Evolutionary conservation across 2,329 filamentous ascomycete species (phyloP).

Genomic region (Colletotrichum melonis): DNA sequence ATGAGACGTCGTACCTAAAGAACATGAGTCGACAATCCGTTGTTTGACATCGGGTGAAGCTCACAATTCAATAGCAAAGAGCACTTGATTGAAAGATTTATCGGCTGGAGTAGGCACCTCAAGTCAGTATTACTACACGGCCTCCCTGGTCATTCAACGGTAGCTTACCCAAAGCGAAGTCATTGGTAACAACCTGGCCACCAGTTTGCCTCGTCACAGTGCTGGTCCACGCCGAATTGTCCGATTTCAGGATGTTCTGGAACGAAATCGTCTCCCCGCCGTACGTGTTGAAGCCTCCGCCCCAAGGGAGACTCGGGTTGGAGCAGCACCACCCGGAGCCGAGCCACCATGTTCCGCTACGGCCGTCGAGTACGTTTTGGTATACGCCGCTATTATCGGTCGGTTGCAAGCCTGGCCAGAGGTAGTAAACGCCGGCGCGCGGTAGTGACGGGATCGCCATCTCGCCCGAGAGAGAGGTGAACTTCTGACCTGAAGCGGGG

Average conservation of each 20-base stretch:
- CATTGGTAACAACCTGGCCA: neutral
- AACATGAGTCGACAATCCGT: neutral
- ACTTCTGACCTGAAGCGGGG: constrained; percentile 42
- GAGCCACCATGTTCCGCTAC: constrained; percentile 51
- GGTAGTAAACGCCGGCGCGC: constrained; percentile 45
- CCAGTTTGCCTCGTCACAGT: neutral
- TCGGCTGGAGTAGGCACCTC: neutral
- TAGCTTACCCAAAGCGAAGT: neutral
- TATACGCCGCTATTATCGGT: neutral
- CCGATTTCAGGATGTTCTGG: neutral
- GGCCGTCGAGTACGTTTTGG: neutral
- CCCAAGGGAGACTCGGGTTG: constrained; percentile 50
- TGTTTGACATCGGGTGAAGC: neutral
- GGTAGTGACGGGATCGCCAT: constrained; percentile 41
- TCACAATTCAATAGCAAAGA: neutral
- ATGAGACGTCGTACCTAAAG: neutral
- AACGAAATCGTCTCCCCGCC: constrained; percentile 42
- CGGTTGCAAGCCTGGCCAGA: neutral
- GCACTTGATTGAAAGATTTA: neutral
- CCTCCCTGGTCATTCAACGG: neutral
- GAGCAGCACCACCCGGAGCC: constrained; percentile 52
- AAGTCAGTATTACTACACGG: neutral
- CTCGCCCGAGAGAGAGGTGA: constrained; percentile 43
- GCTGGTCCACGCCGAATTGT: neutral
- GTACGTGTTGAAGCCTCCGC: constrained; percentile 49